Base-by-base conservation (phyloP, 495 filamentous ascomycete genomes). In the Neurospora terricola region DNA sequence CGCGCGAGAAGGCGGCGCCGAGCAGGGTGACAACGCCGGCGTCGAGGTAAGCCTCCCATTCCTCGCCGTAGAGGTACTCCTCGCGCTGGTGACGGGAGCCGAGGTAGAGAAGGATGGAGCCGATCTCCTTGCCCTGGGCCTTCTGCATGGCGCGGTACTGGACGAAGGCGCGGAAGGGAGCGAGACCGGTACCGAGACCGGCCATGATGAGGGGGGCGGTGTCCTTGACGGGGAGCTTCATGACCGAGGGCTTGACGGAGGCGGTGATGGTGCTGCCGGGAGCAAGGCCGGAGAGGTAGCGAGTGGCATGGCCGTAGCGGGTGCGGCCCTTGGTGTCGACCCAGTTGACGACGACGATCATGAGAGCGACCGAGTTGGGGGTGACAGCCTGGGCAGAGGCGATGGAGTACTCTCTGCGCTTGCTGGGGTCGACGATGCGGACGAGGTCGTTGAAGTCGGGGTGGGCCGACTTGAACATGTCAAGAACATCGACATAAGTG, bases 271-370 rank as follows among this genome's bases (percentile, higher is more conserved):
- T 84, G 12, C 91, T 85, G 66, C 96, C 96, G 42, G 91, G 82
- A 14, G 85, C 85, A 37, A 99, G 89, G 48, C 84, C 77, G 81
- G 90, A 90, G 70, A 99, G 89, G 84, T 94, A 98, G 59, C 91
- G 89, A 14, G 96, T 97, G 10, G 96, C 94, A 81, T 95, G 93
- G 71, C 96, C 96, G 80, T 94, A 94, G 77, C 96, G 92, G 71
- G 94, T 91, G 75, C 95, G 91, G 80, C 96, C 94, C 76, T 89
- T 87, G 71, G 92, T 88, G 82, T 97, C 94, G 70, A 92, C 89
- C 96, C 96, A 99, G 84, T 89, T 88, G 76, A 99, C 96, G n/a
- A 94, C 95, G 66, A 99, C 96, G 78, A 99, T 97, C 88, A 98
- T 94, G 73, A 99, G 87, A n/a, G 93, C 88, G 69, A 99, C 93